Conservation (phyloP, 345 rosid species). For the Aquilaria yunnanensis region DNA sequence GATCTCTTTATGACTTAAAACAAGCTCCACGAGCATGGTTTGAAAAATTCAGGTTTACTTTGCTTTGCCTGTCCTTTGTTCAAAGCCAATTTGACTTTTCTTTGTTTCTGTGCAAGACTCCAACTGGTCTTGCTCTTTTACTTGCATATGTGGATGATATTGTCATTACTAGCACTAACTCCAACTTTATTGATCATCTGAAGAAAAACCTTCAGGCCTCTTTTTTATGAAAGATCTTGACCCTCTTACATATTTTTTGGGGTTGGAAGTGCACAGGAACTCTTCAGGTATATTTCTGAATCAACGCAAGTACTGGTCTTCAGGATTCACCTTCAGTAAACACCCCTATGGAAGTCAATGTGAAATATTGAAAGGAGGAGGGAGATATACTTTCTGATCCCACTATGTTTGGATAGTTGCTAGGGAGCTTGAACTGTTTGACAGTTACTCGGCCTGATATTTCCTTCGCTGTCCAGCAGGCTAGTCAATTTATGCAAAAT, state of each 20-base stretch:
- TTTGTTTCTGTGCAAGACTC: slow-evolving; percentile 5
- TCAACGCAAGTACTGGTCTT: slow-evolving; percentile 3
- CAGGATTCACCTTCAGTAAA: slow-evolving; percentile 3
- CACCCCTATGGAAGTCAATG: background rate
- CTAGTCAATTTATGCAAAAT: slow-evolving; percentile 4
- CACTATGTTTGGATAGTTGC: too few species aligned
- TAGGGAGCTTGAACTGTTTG: too few species aligned
- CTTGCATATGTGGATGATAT: slow-evolving; percentile 1
- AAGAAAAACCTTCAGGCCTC: background rate
- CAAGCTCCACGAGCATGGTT: background rate
- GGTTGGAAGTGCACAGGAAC: background rate
- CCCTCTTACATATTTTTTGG: background rate
- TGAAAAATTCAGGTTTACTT: background rate
- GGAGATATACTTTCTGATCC: too few species aligned
- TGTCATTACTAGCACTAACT: background rate
- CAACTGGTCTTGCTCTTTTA: background rate
- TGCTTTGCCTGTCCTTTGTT: background rate
- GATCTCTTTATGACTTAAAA: slow-evolving; percentile 2
- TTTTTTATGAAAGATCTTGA: slow-evolving; percentile 10
- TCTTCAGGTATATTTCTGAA: background rate
- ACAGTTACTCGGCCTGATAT: background rate
- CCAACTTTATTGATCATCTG: background rate
- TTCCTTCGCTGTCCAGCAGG: slow-evolving; percentile 1
- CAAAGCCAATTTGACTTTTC: slow-evolving; percentile 2
- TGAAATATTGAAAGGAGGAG: background rate